These are phyloP conservation scores for Hordeum marinum DNA, from an alignment of 176 grass and related monocot species.

Conservation along the genomic window DNA sequence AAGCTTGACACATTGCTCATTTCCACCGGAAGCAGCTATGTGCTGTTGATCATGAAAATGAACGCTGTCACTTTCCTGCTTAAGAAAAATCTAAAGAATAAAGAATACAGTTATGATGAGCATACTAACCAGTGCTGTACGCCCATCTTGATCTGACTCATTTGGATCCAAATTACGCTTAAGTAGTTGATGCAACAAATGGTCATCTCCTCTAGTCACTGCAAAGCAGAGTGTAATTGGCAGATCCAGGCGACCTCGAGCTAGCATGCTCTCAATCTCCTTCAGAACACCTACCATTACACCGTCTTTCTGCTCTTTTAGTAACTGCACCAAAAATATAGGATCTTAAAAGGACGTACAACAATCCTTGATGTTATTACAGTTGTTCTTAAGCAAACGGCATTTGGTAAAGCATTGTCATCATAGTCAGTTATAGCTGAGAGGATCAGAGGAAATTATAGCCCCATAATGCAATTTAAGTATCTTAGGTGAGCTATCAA, in stretches of 20 bases:
- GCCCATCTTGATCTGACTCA: constrained; percentile 80
- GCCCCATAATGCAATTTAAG: neutral
- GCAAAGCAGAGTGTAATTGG: constrained; percentile 86
- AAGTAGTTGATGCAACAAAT: constrained; percentile 80
- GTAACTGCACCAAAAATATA: constrained; percentile 39
- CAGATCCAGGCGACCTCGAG: constrained; percentile 69
- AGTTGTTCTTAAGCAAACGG: neutral
- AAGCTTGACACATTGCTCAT: constrained; percentile 57
- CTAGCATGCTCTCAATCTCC: constrained; percentile 91
- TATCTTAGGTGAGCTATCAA: neutral
- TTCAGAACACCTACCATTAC: constrained; percentile 57
- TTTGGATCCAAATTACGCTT: constrained; percentile 69
- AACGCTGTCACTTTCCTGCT: neutral
- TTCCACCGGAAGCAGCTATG: constrained; percentile 86
- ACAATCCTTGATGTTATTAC: neutral
- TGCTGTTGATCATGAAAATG: constrained; percentile 55
- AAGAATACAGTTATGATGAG: neutral
- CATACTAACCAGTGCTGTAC: constrained; percentile 66
- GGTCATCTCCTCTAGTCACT: constrained; percentile 62
- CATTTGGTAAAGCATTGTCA: neutral
- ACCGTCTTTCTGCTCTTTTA: constrained; percentile 56
- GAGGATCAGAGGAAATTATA: neutral
- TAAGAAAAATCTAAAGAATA: neutral
- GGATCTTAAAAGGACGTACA: neutral
- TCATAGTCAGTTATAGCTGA: neutral